Evolutionary conservation across 148 eudicot genomes (phyloP), one percentile per base, ranked within the genome.

Genomic region (Cornus florida): DNA sequence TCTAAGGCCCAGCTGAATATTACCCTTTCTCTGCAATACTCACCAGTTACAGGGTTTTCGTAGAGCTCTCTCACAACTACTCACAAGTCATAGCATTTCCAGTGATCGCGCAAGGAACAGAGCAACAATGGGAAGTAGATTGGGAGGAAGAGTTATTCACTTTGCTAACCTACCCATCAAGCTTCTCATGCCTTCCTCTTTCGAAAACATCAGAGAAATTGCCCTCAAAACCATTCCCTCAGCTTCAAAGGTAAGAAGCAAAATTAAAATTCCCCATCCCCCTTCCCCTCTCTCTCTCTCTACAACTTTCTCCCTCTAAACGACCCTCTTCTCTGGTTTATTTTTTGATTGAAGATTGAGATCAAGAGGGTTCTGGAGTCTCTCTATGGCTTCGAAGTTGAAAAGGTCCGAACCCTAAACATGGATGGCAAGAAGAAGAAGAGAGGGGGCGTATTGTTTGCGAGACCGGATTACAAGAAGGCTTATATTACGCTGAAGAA

Each of bases 351-450:
- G 24, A 53, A 94, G 98, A 90, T 93, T 64, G 97, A 93, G 65
- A 93, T 95, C 35, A 93, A 93, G 87, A 81, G 96, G 85, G 94
- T 91, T 28, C 67, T 95, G 83, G 98, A 95, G 66, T 93, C 94
- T 19, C 86, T 93, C 8, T 95, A 95, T 75, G 97, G 97, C 0
- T 90, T 93, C 82, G 94, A 93, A 80, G 97, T 93, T 62, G 90
- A 89, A 28, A 92, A 90, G 73, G 98, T 95, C 5, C 82, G 78
- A 70, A 95, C 97, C 74, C 89, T 95, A 39, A 93, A 93, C 79
- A 95, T 88, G 98, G 97, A 93, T 4, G 98, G 98, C 7, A 95
- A 95, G 92, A 95, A 89, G 93, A 93, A 89, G 88, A 89, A 93
- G 82, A 82, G 94, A 43, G 98, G 98, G 0, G 96, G 96, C 10